Percentiles rank a stretch among this genome's conserved stretches.
These are phyloP conservation scores for Hypoxylon sp. DNA, from an alignment of 2,329 filamentous ascomycete genomes.

Conservation along the genomic window DNA sequence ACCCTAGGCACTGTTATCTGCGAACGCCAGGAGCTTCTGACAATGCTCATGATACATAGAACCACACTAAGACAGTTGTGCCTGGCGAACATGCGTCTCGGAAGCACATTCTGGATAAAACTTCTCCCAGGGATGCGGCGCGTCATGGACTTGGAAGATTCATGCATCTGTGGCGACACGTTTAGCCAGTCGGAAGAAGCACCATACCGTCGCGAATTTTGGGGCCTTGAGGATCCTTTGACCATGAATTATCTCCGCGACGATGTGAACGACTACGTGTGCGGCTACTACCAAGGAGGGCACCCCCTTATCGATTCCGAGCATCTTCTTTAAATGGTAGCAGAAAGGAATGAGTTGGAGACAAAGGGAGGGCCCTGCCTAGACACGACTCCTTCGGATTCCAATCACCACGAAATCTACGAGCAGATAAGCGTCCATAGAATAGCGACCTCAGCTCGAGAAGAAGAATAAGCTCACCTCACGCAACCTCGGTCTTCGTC, in stretches of 20 bases:
- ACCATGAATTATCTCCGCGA: conserved; percentile 5
- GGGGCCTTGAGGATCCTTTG: conserved; percentile 30
- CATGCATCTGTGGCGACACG: conserved; percentile 41
- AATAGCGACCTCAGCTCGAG: too few species aligned
- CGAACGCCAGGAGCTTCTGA: conserved; percentile 40
- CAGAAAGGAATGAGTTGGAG: too few species aligned
- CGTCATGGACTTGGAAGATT: conserved; percentile 35
- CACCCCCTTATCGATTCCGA: too few species aligned
- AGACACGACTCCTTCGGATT: too few species aligned
- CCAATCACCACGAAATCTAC: too few species aligned
- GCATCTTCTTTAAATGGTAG: too few species aligned
- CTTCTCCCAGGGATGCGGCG: conserved; percentile 42
- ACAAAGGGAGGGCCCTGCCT: too few species aligned
- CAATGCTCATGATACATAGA: conserved; percentile 38
- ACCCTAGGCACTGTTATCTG: conserved; percentile 36
- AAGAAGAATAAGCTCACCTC: too few species aligned
- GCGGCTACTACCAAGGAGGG: conserved; percentile 14
- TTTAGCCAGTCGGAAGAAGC: conserved; percentile 33
- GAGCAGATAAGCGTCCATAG: too few species aligned
- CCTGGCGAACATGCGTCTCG: conserved; percentile 37
- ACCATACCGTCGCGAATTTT: conserved; percentile 27
- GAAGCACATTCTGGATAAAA: conserved; percentile 38
- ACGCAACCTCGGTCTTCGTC: too few species aligned
- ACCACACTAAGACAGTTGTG: conserved; percentile 40
- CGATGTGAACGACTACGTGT: conserved; percentile 22